Percentiles rank a stretch among this genome's conserved stretches.
Evolutionary conservation across 768 basidiomycete species (phyloP).

Genomic region (Tubosaeta sp.): DNA sequence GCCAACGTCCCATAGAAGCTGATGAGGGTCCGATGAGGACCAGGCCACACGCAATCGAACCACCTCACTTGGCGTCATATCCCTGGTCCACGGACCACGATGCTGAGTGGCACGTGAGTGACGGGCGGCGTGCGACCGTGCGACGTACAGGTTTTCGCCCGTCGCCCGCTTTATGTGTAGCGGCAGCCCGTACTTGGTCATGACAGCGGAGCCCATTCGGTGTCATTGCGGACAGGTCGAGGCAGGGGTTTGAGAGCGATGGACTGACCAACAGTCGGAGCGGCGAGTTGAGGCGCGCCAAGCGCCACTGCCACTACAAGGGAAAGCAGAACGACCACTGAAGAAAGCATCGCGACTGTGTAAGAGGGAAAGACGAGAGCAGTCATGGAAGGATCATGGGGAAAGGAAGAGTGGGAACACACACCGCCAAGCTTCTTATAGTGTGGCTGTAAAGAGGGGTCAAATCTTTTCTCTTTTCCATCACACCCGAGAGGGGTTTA

Average conservation of each 20-base stretch:
- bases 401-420: conserved; percentile 7
- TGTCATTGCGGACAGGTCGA: conserved; percentile 10
- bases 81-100: conserved; percentile 65
- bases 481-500: too few species aligned
- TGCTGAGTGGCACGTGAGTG: conserved; percentile 32
- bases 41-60: background rate
- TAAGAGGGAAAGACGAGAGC: background rate
- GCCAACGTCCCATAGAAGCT: conserved; percentile 36
- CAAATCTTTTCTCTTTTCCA: too few species aligned
- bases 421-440: too few species aligned
- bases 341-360: conserved; percentile 5
- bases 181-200: too few species aligned
- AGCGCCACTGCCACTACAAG: conserved; percentile 10
- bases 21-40: background rate
- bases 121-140: background rate
- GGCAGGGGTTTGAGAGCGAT: conserved; percentile 16
- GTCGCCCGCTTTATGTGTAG: too few species aligned
- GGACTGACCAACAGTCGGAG: conserved; percentile 17
- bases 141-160: too few species aligned
- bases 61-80: conserved; percentile 52
- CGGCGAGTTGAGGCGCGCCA: conserved; percentile 6
- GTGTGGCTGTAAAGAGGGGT: too few species aligned
- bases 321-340: conserved; percentile 8
- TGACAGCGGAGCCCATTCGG: conserved; percentile 29
- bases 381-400: background rate